These are phyloP conservation scores for Agrocybe chaxingu DNA, from an alignment of 768 basidiomycete genomes.

Conservation along the genomic window DNA sequence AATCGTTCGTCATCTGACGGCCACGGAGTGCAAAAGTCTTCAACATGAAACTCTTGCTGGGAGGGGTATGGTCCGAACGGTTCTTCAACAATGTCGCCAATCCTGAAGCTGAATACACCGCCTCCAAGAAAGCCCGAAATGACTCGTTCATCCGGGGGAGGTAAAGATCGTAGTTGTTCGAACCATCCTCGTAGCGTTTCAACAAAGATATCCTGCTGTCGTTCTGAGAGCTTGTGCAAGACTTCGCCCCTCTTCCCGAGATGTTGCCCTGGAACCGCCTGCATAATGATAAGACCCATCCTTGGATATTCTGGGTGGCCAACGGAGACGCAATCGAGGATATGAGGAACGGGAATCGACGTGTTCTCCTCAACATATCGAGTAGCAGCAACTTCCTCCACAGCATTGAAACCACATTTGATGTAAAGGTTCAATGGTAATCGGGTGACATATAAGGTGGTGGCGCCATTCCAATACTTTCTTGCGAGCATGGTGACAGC, in stretches of 20 bases:
- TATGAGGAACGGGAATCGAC: conserved; percentile 8
- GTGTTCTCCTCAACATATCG: conserved; percentile 10
- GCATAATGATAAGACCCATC: conserved; percentile 6
- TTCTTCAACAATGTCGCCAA: background rate
- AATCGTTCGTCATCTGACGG: too few relatives aligned
- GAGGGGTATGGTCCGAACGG: conserved; percentile 6
- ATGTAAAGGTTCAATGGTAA: conserved; percentile 9
- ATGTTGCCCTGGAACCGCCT: background rate
- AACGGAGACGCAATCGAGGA: conserved; percentile 6
- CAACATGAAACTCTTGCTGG: conserved; percentile 7
- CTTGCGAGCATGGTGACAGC: background rate
- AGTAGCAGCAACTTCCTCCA: conserved; percentile 7
- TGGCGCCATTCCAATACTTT: background rate
- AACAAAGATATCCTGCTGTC: background rate
- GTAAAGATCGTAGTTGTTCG: conserved; percentile 6
- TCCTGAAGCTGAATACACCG: background rate
- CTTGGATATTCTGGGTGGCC: background rate
- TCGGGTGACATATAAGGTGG: background rate
- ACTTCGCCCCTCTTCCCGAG: background rate
- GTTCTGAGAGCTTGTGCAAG: conserved; percentile 3
- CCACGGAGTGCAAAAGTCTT: conserved; percentile 4
- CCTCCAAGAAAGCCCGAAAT: conserved; percentile 1
- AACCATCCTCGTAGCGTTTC: conserved; percentile 7
- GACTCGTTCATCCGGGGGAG: conserved; percentile 4
- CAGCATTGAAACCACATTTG: conserved; percentile 1